Percentiles rank a stretch among this genome's conserved stretches.
Evolutionary conservation across 768 basidiomycete genomes (phyloP).

Genomic region (Phanerochaete sordida): DNA sequence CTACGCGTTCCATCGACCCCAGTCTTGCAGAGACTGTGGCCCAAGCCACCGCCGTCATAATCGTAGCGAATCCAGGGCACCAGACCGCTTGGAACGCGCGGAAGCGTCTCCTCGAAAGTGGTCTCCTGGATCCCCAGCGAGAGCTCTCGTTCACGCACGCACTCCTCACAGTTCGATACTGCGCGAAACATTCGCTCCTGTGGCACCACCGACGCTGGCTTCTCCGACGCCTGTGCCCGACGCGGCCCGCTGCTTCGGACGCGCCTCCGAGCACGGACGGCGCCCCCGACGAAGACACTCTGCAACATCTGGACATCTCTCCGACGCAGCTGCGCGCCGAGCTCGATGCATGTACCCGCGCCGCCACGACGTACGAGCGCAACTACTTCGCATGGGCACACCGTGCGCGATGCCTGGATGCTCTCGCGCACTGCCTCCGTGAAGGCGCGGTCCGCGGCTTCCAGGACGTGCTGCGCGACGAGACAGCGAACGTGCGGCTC

Average conservation of each 20-base stretch:
- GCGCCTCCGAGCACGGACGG: background rate
- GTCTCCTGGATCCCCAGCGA: constrained; percentile 31
- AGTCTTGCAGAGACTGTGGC: constrained; percentile 24
- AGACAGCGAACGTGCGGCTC: constrained; percentile 32
- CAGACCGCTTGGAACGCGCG: constrained; percentile 63
- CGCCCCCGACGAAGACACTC: constrained; percentile 15
- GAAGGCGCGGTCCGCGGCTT: constrained; percentile 20
- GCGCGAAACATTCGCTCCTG: constrained; percentile 61
- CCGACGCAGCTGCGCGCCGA: constrained; percentile 40
- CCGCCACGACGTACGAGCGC: constrained; percentile 62
- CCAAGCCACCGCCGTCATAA: constrained; percentile 43
- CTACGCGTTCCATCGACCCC: background rate
- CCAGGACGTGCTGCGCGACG: constrained; percentile 32
- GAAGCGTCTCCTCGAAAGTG: constrained; percentile 45
- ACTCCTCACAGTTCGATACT: constrained; percentile 48
- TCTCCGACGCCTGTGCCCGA: constrained; percentile 26
- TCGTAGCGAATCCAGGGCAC: constrained; percentile 67
- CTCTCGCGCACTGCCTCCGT: constrained; percentile 12
- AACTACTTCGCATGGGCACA: constrained; percentile 77
- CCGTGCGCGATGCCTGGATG: constrained; percentile 46
- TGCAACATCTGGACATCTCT: constrained; percentile 25
- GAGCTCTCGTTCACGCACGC: constrained; percentile 49
- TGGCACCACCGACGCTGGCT: constrained; percentile 76
- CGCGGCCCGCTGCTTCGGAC: background rate
- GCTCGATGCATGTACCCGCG: constrained; percentile 40